Evolutionary conservation across 345 rosid species (phyloP), one percentile per base, ranked within the genome.

Genomic region (Murraya paniculata): DNA sequence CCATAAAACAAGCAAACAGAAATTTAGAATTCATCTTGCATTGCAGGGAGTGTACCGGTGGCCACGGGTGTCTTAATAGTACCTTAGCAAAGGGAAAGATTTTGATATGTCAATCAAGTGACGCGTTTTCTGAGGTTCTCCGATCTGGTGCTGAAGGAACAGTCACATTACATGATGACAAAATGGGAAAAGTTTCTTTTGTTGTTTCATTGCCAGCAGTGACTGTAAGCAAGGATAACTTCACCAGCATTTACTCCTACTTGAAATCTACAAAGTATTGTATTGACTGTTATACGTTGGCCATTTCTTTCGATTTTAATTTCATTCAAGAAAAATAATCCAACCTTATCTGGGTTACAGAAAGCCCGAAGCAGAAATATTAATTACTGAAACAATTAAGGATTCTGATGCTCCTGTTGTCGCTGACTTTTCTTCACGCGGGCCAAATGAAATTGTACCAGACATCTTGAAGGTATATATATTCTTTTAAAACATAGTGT

Each of bases 31-130:
- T 73, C 58, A 36, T 77, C 62, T 64, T 70, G 48, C 25, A 5
- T 81, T 64, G 55, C 78, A 88, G 89, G 77, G 4, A 7, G 28
- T 88, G 89, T 68, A 45, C 50, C 18, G 0, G 6, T 27, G 18
- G 9, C 27, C 50, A 13, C 11, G 56, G 58, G n/a, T 87, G 87
- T 64, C 55, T 89, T 25, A 71, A 84, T 60, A 70, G 61, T 9
- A 82, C 50, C 14, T 77, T 64, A 66, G 83, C 85, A 9, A 84
- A 81, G 33, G 90, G 85, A 28, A 85, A 85, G 57, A 88, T 86
- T 69, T 16, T 89, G 38, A 2, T 85, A 31, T 87, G 90, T 31
- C 79, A 78, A 64, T 0, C 0, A 1, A 0, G 1, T 2, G 2
- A 0, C 0, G 65, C 78, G 11, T 1, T 4, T 0, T 5, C 4